Base-by-base conservation (phyloP, 768 basidiomycete species). In the Tubosaeta sp. region DNA sequence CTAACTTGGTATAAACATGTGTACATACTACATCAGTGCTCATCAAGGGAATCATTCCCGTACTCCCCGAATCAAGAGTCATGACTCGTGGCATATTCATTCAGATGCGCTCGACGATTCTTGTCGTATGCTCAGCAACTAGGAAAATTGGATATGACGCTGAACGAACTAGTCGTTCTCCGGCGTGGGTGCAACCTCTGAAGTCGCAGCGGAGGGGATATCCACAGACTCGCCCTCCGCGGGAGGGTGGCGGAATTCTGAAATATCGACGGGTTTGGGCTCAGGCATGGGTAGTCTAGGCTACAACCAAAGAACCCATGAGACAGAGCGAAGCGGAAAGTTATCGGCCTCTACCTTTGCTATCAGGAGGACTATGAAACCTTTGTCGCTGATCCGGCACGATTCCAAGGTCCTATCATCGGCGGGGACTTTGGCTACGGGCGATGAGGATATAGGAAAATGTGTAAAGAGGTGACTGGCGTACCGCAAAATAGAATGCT, bases 401-500 rank as follows among this genome's bases (percentile, higher is more conserved):
- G 25, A 21, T 11, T 44, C 49, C 16, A 50, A 19, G 9, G 49
- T 50, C 31, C 16, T 50, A 8, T 50, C 42, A 11, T 44, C 27
- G 19, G 34, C 12, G n/a, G 19, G 49, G 9, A 38, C 27, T 36
- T n/a, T 44, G 19, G 48, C 43, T 29, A 25, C 10, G 2, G 9
- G 5, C 19, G 11, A 29, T 44, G 21, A 25, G 18, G 3, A 34
- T 21, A n/a, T 34, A 7, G 16, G 11, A 4, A 38, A 29, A 14
- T n/a, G 16, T 4, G 43, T 9, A 3, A 21, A 27, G n/a, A n/a
- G n/a, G 35, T 30, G 10, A 30, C 9, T 6, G n/a, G 43, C 49
- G 16, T 30, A 50, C 49, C 49, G 12, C 41, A 38, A 44, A 38
- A 50, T 13, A 50, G 32, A 35, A 50, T 50, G 34, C 27, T 50